Evolutionary conservation across 1,284 basidiomycete genomes (phyloP), one percentile per base, ranked within the genome.

Genomic region (Bjerkandera adusta): DNA sequence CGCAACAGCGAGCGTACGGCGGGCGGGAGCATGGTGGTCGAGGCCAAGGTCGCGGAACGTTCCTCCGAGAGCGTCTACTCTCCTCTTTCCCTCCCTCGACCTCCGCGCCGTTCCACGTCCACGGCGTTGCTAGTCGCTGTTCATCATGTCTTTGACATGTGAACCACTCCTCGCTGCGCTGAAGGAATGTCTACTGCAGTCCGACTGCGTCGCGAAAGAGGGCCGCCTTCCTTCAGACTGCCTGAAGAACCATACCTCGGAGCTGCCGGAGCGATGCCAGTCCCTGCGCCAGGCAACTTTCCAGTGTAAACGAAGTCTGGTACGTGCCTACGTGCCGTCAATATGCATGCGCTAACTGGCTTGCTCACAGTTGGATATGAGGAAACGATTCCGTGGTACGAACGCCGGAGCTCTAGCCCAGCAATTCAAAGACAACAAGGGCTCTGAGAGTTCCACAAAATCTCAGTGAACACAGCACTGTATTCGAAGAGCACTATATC

Each of bases 271-370:
- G 56, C 73, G 84, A 56, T 93, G 90, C 62, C 77, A 79, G 59
- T 75, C 80, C 16, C 66, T 93, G 44, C 74, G 90, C 42, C 81
- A 79, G 61, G 88, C 89, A 4, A 84, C 85, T 2, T 92, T 87
- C 57, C 89, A 93, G 57, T 93, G 90, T 68, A 93, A 93, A 66
- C 76, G 89, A 50, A 87, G 86, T 32, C 87, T 92, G 86, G 90
- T 92, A 48, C 50, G 85, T 72, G 20, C 12, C 21, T n/a, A 25
- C 5, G 32, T 42, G n/a, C 40, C 55, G 22, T 32, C 11, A 27
- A 4, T 21, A 8, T 33, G 4, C 24, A 5, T 16, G 12, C 8
- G 8, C 11, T 5, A 3, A 18, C 32, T 15, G 29, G 26, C 7
- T 26, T 26, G 21, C 22, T 36, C 13, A 36, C 18, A 48, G 46